Evolutionary conservation across 805 yeast genomes (phyloP).

Genomic region (Saccharomycopsis sp.): DNA sequence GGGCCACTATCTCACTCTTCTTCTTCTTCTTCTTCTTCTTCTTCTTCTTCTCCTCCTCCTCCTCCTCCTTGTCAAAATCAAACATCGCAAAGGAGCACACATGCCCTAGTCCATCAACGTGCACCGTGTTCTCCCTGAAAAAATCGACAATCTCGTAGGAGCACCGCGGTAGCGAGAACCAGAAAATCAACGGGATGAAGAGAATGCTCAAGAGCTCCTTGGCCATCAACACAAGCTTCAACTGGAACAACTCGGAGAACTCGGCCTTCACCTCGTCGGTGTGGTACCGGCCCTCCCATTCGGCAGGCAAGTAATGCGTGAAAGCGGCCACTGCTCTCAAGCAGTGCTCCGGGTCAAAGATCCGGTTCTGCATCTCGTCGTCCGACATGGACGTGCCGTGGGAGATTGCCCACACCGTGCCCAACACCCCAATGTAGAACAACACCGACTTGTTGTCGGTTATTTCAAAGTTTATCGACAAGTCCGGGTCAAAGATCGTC

Average conservation of each 20-base stretch:
- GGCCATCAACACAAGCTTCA: constrained; percentile 59
- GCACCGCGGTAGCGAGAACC: constrained; percentile 69
- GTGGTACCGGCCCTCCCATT: constrained; percentile 82
- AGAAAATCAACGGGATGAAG: constrained; percentile 81
- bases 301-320: constrained; percentile 82
- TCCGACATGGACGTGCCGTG: constrained; percentile 55
- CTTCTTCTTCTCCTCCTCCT: constrained; percentile 18
- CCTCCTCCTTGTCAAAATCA: constrained; percentile 44
- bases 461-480: constrained; percentile 81
- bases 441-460: constrained; percentile 72
- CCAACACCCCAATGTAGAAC: constrained; percentile 81
- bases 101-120: constrained; percentile 90
- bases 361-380: constrained; percentile 27
- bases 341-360: constrained; percentile 92
- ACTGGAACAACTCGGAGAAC: constrained; percentile 68
- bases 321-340: constrained; percentile 69
- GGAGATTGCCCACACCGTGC: constrained; percentile 80
- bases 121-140: constrained; percentile 80
- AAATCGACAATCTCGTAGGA: constrained; percentile 79
- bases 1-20: constrained; percentile 19
- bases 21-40: constrained; percentile 19
- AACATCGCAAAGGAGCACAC: constrained; percentile 94
- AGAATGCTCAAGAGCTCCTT: constrained; percentile 77
- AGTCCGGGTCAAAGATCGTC: constrained; percentile 78
- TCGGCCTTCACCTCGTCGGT: constrained; percentile 77